Conservation (phyloP, 495 filamentous ascomycete species). For the Aspergillus wentii region DNA sequence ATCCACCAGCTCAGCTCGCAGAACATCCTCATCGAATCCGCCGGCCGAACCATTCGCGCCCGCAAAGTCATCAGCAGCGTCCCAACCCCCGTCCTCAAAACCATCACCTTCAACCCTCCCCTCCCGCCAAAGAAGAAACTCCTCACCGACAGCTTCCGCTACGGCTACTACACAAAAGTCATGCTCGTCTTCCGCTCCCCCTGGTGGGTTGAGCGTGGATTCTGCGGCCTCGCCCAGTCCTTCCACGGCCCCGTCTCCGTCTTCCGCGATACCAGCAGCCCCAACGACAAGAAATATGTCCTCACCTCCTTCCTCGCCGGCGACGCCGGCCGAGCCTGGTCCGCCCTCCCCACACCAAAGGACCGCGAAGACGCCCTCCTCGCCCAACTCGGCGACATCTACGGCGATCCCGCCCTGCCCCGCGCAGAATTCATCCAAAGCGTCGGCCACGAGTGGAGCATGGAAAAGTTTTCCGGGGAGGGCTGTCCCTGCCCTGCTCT, state of each 20-base stretch:
- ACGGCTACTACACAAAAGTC: constrained; percentile 35
- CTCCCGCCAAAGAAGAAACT: constrained; percentile 18
- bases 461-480: constrained; percentile 16
- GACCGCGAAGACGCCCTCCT: constrained; percentile 10
- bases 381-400: constrained; percentile 7
- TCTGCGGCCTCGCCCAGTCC: constrained; percentile 28
- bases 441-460: constrained; percentile 20
- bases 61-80: constrained; percentile 32
- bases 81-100: constrained; percentile 25
- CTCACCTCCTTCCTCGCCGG: constrained; percentile 40
- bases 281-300: constrained; percentile 23
- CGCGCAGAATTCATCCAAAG: constrained; percentile 12
- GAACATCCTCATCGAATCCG: too few species aligned
- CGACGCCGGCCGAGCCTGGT: constrained; percentile 25
- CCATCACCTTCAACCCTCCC: constrained; percentile 26
- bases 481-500: constrained; percentile 21
- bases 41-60: constrained; percentile 13
- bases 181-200: constrained; percentile 30
- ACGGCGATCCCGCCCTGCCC: neutral
- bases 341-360: constrained; percentile 3
- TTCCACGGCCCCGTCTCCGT: constrained; percentile 31
- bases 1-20: too few species aligned
- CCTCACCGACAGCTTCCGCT: constrained; percentile 8
- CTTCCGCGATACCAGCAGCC: constrained; percentile 34
- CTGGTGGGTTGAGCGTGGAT: constrained; percentile 33